phyloP scores from a whole-genome alignment of 441 rosid genomes.

The Pelargonium cotyledonis region DNA sequence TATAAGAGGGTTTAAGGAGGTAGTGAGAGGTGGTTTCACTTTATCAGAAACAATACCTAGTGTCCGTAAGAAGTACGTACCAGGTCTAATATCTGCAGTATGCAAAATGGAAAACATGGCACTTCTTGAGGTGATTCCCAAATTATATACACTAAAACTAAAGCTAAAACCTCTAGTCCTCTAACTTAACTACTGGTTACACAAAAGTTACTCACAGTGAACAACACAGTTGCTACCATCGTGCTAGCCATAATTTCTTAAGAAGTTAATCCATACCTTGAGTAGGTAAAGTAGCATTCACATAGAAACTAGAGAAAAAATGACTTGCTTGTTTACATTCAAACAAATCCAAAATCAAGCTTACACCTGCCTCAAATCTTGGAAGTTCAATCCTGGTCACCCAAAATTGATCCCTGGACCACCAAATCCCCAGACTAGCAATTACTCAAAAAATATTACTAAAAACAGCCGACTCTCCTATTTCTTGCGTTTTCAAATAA shows the following conservation, averaged over 20 bases:
- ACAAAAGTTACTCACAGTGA: background rate
- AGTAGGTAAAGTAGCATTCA: background rate
- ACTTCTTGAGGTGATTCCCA: no score
- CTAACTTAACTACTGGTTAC: no score
- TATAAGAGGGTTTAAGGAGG: no score
- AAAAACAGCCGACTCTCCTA: background rate
- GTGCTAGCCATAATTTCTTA: background rate
- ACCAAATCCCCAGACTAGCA: background rate
- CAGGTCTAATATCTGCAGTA: no score
- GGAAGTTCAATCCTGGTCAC: background rate
- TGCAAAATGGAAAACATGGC: no score
- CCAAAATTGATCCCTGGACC: background rate
- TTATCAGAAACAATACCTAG: no score
- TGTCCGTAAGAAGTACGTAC: no score
- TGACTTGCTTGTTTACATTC: background rate
- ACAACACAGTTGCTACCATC: background rate
- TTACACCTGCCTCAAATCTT: background rate
- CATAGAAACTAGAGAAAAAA: background rate
- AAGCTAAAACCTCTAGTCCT: no score
- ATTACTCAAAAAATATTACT: background rate
- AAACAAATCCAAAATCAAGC: background rate
- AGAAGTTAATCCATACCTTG: background rate
- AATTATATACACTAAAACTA: no score
- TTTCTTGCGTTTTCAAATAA: background rate
- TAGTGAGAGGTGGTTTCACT: no score